Base-by-base conservation (phyloP, 257 asterid genomes). In the Anisodus tanguticus region DNA sequence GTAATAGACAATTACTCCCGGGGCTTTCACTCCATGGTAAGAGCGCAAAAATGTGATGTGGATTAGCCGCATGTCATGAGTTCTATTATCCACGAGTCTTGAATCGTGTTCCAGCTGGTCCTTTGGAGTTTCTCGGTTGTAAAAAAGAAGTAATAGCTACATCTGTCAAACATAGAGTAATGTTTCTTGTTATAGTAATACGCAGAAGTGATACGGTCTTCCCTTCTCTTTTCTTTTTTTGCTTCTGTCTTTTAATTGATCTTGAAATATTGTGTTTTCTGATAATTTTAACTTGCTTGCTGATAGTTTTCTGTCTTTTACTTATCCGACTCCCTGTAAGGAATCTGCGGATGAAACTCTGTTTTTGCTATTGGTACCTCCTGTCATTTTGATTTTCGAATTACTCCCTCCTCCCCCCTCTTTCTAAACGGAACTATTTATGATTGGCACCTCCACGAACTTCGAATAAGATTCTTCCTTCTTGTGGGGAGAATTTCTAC, bases 251-350 rank as follows among this genome's bases (percentile, higher is more conserved):
- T 15, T 31, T 31, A 53, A 76, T 76, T 76, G 41, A 53, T 5
- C 47, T 22, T 76, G 59, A 72, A 74, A 47, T 49, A 4, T 76
- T 9, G 0, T 76, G 63, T 51, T 76, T 51, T 15, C 45, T 76
- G 49, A 49, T 76, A 13, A 51, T 22, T 53, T 51, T 9, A 76
- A 76, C 81, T 51, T 53, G 49, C 81, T 13, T 26, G 80, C 80
- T 74, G 39, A 3, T 76, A 26, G 19, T 51, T 76, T 47, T 60
- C 2, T 26, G 31, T 26, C 45, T 76, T 53, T 76, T 76, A 26
- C 64, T 76, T 51, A n/a, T 19, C 51, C 1, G 26, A 53, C 5
- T 1, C 4, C 81, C 45, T 7, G 26, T 66, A 19, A 76, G 64
- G n/a, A 51, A 8, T 76, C 13, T 8, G 64, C 9, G 6, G n/a